Evolutionary conservation across 1,139 yeast species (phyloP), one percentile per base, ranked within the genome.

Genomic region (Suhomyces choctaworum): DNA sequence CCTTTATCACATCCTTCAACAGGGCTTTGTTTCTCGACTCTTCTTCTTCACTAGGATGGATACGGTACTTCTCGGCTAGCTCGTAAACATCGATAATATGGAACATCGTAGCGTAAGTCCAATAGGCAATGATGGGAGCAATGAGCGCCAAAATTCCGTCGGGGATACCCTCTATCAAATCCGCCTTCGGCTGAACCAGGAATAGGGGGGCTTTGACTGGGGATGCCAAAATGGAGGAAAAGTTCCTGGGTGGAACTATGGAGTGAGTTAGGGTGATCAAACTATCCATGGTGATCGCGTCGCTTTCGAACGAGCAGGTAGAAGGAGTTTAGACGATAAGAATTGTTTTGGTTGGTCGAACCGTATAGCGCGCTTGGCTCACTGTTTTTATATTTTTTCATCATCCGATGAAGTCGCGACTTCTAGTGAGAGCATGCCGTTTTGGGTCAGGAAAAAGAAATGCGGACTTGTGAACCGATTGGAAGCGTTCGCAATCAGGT

Each of bases 21-120:
- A 86, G 59, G 10, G 88, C 96, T 55, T 79, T 85, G 60, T 92
- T 92, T 47, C 94, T 74, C 35, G 75, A 58, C 30, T 70, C 55
- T 39, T 88, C 88, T 57, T 90, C 97, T 50, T 83, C 94, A 30
- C 90, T 80, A 13, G 97, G 92, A 58, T 92, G 98, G 36, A 92
- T 87, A 45, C 97, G 71, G 62, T 86, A 88, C 56, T 75, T 68
- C 51, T 86, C 96, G 26, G 92, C 87, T 48, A 87, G 63, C 54
- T 87, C 76, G 47, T 74, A 77, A 29, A 73, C 74, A 56, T 90
- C 97, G 31, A 90, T 64, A 8, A 83, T 42, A 55, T 85, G 89
- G 72, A 87, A 92, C 40, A 85, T 61, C 22, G 76, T 54, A 5
- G 96, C 83, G 52, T 82, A 79, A 1, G 64, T 37, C 97, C 97